phyloP scores from a whole-genome alignment of 805 yeast genomes.

The Zygosaccharomyces gambellarensis region DNA sequence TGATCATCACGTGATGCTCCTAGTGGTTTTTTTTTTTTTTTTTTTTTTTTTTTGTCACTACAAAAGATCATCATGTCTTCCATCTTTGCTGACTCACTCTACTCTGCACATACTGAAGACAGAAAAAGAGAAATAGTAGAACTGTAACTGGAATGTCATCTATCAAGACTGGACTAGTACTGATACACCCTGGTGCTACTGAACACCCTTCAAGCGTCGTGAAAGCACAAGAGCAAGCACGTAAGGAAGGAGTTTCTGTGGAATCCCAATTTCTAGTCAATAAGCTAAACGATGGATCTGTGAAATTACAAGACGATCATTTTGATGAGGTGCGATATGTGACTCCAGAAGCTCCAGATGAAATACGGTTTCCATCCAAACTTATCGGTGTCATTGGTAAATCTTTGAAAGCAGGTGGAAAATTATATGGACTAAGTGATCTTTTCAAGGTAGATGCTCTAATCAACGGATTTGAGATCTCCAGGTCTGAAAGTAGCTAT shows the following conservation, averaged over 20 bases:
- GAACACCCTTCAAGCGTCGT: constrained; percentile 47
- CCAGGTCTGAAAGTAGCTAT: constrained; percentile 31
- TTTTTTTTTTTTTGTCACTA: background rate
- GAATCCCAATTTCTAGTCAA: constrained; percentile 53
- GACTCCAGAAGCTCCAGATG: constrained; percentile 48
- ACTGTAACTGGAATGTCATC: constrained; percentile 6
- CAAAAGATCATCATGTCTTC: background rate
- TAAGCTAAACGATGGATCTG: constrained; percentile 48
- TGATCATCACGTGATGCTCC: background rate
- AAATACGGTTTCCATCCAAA: constrained; percentile 44
- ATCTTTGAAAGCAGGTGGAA: constrained; percentile 43
- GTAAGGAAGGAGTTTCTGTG: constrained; percentile 25
- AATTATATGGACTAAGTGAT: constrained; percentile 47
- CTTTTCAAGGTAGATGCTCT: constrained; percentile 50
- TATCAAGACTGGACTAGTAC: constrained; percentile 35
- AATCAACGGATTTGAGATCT: constrained; percentile 53
- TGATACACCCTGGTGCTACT: constrained; percentile 65
- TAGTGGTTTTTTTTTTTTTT: background rate
- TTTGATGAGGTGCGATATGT: constrained; percentile 48
- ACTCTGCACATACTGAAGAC: background rate
- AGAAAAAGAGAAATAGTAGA: background rate
- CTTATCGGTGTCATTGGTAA: constrained; percentile 39
- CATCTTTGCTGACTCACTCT: background rate
- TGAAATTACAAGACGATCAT: constrained; percentile 34
- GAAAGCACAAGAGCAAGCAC: constrained; percentile 33